Evolutionary conservation across 176 grass and related monocot genomes (phyloP).

Genomic region (Oryza rufipogon): DNA sequence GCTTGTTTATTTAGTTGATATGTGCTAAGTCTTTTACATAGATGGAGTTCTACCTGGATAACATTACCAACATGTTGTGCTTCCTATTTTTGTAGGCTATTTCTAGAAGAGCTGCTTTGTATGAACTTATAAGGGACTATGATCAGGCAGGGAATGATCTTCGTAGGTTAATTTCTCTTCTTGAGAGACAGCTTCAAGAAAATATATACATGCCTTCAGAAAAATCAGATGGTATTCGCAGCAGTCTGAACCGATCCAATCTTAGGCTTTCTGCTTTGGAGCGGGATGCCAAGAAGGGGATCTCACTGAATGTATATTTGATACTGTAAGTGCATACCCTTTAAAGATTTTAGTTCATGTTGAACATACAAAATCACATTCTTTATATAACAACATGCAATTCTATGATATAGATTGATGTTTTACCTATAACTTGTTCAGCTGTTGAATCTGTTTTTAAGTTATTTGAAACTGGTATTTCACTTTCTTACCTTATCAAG

Average conservation of each 20-base stretch:
- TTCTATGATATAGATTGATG: neutral
- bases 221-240: slow-evolving; percentile 44
- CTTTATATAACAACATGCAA: neutral
- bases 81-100: slow-evolving; percentile 66
- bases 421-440: slow-evolving; percentile 24
- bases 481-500: slow-evolving; percentile 9
- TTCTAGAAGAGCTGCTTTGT: slow-evolving; percentile 87
- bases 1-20: slow-evolving; percentile 3
- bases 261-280: slow-evolving; percentile 64
- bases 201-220: slow-evolving; percentile 48
- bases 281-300: slow-evolving; percentile 61
- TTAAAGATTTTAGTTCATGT: slow-evolving; percentile 18
- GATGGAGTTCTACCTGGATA: neutral
- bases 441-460: slow-evolving; percentile 6
- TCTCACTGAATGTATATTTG: slow-evolving; percentile 70
- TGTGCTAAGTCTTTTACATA: neutral
- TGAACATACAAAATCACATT: slow-evolving; percentile 27
- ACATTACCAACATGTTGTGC: slow-evolving; percentile 16
- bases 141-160: slow-evolving; percentile 78
- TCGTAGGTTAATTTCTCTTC: slow-evolving; percentile 64
- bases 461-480: slow-evolving; percentile 2
- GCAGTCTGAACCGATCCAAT: slow-evolving; percentile 60
- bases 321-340: slow-evolving; percentile 78
- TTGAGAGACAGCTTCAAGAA: slow-evolving; percentile 73
- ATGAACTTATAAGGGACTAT: slow-evolving; percentile 84